Conservation (phyloP, 2,329 filamentous ascomycete species). For the Colletotrichum musicola region DNA sequence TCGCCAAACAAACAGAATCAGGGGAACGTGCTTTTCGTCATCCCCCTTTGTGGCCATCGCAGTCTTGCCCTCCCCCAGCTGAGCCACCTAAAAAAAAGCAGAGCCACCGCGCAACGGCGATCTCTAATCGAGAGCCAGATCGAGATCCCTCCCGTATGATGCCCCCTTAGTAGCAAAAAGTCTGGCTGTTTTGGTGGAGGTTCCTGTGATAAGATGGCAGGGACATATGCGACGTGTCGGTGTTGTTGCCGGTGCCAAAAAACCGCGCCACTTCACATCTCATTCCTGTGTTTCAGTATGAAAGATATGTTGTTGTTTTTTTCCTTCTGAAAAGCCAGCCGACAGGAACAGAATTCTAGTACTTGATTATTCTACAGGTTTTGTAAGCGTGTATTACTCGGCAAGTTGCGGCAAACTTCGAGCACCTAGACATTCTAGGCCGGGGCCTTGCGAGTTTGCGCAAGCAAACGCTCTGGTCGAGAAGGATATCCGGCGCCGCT, state of each 20-base stretch:
- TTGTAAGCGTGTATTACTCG: constrained; percentile 2
- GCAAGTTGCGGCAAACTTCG: not conserved
- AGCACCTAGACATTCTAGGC: not conserved
- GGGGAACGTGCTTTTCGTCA: constrained; percentile 35
- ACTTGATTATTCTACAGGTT: not conserved
- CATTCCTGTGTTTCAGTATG: not conserved
- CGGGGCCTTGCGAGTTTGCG: constrained; percentile 5
- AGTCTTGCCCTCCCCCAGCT: constrained; percentile 7
- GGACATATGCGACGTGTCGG: not conserved
- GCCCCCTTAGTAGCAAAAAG: not conserved
- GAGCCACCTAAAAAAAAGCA: constrained; percentile 6
- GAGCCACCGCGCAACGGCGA: not conserved
- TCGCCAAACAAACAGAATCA: constrained; percentile 33
- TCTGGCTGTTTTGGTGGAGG: not conserved
- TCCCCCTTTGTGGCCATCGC: not conserved
- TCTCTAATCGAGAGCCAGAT: constrained; percentile 5
- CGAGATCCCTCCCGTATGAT: constrained; percentile 19
- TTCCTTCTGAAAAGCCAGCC: not conserved
- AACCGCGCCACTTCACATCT: not conserved
- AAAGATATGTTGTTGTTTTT: not conserved
- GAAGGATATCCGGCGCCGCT: constrained; percentile 6
- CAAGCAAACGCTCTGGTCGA: constrained; percentile 8
- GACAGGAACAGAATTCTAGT: not conserved
- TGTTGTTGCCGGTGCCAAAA: not conserved
- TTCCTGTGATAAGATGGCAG: not conserved